Evolutionary conservation across 2,329 filamentous ascomycete species (phyloP).

Genomic region (Niveomyces coronatus): DNA sequence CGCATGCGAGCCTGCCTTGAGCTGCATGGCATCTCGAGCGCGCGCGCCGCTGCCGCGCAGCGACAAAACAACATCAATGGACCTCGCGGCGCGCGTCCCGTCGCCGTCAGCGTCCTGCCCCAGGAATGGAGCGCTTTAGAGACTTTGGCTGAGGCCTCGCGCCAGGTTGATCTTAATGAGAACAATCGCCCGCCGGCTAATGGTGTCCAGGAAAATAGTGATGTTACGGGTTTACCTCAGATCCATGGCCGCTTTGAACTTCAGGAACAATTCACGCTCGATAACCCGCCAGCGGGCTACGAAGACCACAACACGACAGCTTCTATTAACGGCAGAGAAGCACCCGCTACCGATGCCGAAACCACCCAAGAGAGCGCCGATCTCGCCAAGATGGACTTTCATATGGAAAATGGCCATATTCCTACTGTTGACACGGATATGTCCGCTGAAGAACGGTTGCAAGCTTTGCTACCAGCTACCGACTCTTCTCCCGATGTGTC

Average conservation of each 20-base stretch:
- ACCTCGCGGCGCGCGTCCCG: conserved; percentile 20
- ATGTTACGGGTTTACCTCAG: conserved; percentile 15
- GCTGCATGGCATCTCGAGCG: conserved; percentile 57
- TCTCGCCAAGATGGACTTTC: conserved; percentile 10
- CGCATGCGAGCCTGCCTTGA: conserved; percentile 65
- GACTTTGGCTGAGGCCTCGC: conserved; percentile 78
- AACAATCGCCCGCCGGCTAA: conserved; percentile 42
- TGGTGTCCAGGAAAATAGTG: conserved; percentile 21
- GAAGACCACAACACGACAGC: conserved; percentile 25
- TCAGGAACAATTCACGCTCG: conserved; percentile 48
- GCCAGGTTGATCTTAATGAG: conserved; percentile 60
- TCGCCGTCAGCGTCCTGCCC: conserved; percentile 26
- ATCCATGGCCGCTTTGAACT: conserved; percentile 36
- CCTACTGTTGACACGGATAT: conserved; percentile 23
- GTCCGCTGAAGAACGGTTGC: conserved; percentile 40
- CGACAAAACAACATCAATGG: conserved; percentile 18
- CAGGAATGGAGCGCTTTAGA: conserved; percentile 72
- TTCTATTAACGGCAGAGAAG: background rate
- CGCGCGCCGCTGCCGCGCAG: conserved; percentile 23
- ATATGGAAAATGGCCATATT: conserved; percentile 13
- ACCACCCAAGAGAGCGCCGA: conserved; percentile 11
- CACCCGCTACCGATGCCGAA: background rate
- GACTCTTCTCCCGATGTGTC: conserved; percentile 32
- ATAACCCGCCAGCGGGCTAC: conserved; percentile 43
- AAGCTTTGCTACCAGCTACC: conserved; percentile 31